Conservation (phyloP, 1,284 basidiomycete species). For the Puccinia novopanici region DNA sequence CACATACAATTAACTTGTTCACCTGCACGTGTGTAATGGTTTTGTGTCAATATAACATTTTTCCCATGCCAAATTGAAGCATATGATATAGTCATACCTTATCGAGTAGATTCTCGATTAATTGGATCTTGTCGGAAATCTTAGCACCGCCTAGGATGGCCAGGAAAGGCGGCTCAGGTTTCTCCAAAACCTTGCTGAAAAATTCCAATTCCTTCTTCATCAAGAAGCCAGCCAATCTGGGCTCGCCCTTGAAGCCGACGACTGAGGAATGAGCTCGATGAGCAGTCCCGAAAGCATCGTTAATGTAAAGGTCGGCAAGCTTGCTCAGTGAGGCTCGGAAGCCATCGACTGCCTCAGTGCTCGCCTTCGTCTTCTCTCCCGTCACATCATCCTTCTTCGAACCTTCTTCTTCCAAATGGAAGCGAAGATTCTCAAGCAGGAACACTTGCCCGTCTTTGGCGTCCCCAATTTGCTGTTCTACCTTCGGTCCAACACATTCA, state of each 20-base stretch:
- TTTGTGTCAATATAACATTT: not conserved
- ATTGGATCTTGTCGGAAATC: slow-evolving; percentile 97
- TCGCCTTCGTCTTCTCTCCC: slow-evolving; percentile 89
- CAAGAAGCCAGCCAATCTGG: slow-evolving; percentile 91
- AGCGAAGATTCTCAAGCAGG: slow-evolving; percentile 94
- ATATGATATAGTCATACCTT: slow-evolving; percentile 66
- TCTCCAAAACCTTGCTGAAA: slow-evolving; percentile 96
- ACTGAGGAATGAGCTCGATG: slow-evolving; percentile 98
- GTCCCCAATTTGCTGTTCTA: slow-evolving; percentile 72
- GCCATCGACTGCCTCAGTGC: slow-evolving; percentile 74
- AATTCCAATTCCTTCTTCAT: slow-evolving; percentile 99
- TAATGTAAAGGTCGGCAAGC: slow-evolving; percentile 95
- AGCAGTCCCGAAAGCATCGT: slow-evolving; percentile 98
- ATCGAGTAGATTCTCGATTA: slow-evolving; percentile 99
- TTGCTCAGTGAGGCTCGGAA: slow-evolving; percentile 86
- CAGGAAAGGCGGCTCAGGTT: slow-evolving; percentile 91
- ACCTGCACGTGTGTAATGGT: too few relatives aligned
- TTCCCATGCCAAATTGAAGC: not conserved
- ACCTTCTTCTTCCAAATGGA: slow-evolving; percentile 98
- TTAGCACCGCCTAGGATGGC: slow-evolving; percentile 98
- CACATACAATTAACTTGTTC: slow-evolving; percentile 92
- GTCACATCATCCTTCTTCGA: slow-evolving; percentile 82
- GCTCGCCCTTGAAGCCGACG: slow-evolving; percentile 92
- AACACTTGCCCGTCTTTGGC: slow-evolving; percentile 78
- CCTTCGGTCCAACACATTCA: slow-evolving; percentile 83